phyloP scores from a whole-genome alignment of 2,329 filamentous ascomycete species.

The Exophiala xenobiotica region DNA sequence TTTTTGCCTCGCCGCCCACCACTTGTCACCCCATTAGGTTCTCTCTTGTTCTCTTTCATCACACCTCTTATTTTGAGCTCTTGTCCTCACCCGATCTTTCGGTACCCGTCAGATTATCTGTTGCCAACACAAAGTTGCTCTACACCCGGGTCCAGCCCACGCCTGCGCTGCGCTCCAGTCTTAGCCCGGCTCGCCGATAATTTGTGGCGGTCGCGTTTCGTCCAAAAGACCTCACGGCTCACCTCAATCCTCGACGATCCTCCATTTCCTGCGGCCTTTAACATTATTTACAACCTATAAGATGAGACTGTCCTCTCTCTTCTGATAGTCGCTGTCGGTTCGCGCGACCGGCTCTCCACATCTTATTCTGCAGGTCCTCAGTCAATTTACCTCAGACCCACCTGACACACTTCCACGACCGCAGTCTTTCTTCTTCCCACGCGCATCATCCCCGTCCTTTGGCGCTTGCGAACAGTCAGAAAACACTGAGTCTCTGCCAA shows the following conservation, averaged over 20 bases:
- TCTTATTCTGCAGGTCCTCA: conserved; percentile 10
- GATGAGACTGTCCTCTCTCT: conserved; percentile 19
- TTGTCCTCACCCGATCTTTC: neutral
- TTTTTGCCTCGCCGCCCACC: conserved; percentile 15
- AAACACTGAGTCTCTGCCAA: conserved; percentile 2
- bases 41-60: conserved; percentile 3
- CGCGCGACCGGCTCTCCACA: conserved; percentile 28
- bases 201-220: conserved; percentile 29
- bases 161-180: conserved; percentile 14
- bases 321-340: conserved; percentile 29
- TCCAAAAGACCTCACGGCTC: conserved; percentile 8
- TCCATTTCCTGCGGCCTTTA: neutral
- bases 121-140: neutral
- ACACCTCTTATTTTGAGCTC: neutral
- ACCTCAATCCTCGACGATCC: conserved; percentile 15
- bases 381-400: conserved; percentile 15
- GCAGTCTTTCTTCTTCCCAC: conserved; percentile 7
- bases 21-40: conserved; percentile 15
- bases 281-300: conserved; percentile 4
- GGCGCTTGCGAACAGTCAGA: conserved; percentile 2
- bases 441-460: neutral
- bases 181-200: conserved; percentile 21
- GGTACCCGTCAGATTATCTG: neutral
- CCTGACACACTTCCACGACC: conserved; percentile 17
- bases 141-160: conserved; percentile 7